phyloP scores from a whole-genome alignment of 768 basidiomycete species.

The Macrolepiota dolichaula region DNA sequence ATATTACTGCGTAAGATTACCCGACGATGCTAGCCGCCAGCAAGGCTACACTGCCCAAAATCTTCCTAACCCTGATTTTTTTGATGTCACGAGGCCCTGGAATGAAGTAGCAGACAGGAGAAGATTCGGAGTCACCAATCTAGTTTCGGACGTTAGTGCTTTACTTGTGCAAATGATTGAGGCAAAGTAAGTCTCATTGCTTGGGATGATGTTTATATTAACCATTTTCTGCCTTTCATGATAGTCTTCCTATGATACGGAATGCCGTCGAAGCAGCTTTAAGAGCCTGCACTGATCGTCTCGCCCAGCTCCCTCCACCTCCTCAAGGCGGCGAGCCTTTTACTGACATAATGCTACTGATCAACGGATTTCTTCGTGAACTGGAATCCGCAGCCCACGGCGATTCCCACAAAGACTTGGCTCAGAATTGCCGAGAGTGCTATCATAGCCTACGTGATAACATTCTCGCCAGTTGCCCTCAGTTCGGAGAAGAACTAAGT shows the following conservation, averaged over 20 bases:
- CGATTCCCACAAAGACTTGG: conserved; percentile 10
- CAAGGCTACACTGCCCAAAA: conserved; percentile 30
- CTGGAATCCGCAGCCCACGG: conserved; percentile 10
- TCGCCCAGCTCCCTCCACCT: conserved; percentile 43
- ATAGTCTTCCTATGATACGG: conserved; percentile 46
- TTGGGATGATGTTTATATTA: not conserved
- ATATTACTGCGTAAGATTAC: conserved; percentile 66
- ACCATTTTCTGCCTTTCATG: not conserved
- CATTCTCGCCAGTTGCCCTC: conserved; percentile 8
- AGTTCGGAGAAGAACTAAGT: too few relatives aligned
- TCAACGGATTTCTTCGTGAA: conserved; percentile 42
- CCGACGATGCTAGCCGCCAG: conserved; percentile 53
- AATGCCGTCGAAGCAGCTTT: conserved; percentile 37
- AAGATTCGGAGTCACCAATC: conserved; percentile 54
- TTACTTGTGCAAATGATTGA: conserved; percentile 53
- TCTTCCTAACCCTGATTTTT: conserved; percentile 43
- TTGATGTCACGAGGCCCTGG: conserved; percentile 52
- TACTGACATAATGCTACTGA: conserved; percentile 40
- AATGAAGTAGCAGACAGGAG: conserved; percentile 34
- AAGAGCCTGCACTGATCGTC: conserved; percentile 23
- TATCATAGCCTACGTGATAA: conserved; percentile 2
- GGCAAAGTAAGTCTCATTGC: conserved; percentile 40
- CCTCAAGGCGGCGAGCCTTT: conserved; percentile 29
- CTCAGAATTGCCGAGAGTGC: conserved; percentile 4
- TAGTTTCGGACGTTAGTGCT: conserved; percentile 51